Evolutionary conservation across 305 asterid species (phyloP).

Genomic region (Stenogyne calaminthoides): DNA sequence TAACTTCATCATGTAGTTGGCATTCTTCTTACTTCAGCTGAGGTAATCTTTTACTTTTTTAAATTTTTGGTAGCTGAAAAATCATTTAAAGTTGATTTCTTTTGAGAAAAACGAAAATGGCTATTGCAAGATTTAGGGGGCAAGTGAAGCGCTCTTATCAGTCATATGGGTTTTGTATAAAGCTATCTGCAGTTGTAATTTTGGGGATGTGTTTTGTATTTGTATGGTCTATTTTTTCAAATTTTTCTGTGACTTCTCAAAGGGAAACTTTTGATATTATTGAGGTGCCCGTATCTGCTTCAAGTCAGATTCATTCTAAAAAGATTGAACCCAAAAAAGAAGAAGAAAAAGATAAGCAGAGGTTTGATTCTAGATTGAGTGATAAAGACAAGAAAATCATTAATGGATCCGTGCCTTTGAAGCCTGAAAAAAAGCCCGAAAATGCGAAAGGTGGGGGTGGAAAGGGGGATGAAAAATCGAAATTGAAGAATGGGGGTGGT

Average conservation of each 20-base stretch:
- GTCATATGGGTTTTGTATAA: conserved; percentile 72
- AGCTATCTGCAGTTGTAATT: conserved; percentile 65
- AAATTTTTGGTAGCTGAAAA: conserved; percentile 18
- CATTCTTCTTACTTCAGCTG: conserved; percentile 27
- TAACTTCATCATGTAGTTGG: conserved; percentile 37
- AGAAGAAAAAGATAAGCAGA: conserved; percentile 34
- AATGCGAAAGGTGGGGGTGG: conserved; percentile 24
- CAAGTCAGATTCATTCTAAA: conserved; percentile 36
- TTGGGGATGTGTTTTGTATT: conserved; percentile 84
- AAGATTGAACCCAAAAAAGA: conserved; percentile 43
- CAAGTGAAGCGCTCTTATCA: conserved; percentile 82
- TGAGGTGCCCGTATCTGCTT: conserved; percentile 64
- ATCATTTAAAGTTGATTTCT: conserved; percentile 25
- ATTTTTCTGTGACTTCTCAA: conserved; percentile 69
- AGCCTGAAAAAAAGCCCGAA: conserved; percentile 40
- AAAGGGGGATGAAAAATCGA: conserved; percentile 33
- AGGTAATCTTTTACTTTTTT: conserved; percentile 17
- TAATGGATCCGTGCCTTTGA: conserved; percentile 51
- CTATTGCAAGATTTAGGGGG: conserved; percentile 80
- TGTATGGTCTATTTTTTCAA: conserved; percentile 80
- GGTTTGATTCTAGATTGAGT: conserved; percentile 38
- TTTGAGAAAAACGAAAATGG: conserved; percentile 48
- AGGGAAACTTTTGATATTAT: conserved; percentile 86
- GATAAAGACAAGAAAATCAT: conserved; percentile 45
- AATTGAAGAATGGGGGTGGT: conserved; percentile 39